Evolutionary conservation across 2,329 filamentous ascomycete genomes (phyloP).

Genomic region (Ceratocystis papillata): DNA sequence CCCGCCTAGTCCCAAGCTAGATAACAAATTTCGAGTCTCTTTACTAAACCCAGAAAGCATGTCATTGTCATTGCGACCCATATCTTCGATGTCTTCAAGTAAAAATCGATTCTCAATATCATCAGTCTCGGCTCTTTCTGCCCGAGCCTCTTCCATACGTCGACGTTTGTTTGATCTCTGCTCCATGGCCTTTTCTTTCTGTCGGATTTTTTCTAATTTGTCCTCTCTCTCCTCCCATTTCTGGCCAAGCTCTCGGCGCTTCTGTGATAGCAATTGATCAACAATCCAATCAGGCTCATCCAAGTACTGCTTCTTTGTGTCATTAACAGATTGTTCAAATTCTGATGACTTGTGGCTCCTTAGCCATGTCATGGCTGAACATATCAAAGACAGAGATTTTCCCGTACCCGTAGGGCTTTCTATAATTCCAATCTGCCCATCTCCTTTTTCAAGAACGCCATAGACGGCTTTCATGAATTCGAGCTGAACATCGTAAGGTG

Average conservation of each 20-base stretch:
- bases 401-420: conserved; percentile 90
- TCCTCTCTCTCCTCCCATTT: conserved; percentile 63
- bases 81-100: conserved; percentile 57
- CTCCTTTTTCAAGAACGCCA: conserved; percentile 55
- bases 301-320: conserved; percentile 37
- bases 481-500: conserved; percentile 76
- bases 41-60: conserved; percentile 53
- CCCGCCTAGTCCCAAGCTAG: conserved; percentile 46
- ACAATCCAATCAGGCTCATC: conserved; percentile 79
- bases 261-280: conserved; percentile 61
- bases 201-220: conserved; percentile 54
- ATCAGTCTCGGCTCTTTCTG: conserved; percentile 27
- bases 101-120: conserved; percentile 60
- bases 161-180: conserved; percentile 40
- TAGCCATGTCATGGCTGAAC: conserved; percentile 82
- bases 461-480: conserved; percentile 82
- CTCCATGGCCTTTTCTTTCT: conserved; percentile 50
- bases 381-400: conserved; percentile 87
- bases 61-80: conserved; percentile 30
- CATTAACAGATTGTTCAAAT: conserved; percentile 45
- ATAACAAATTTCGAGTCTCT: conserved; percentile 64
- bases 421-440: conserved; percentile 74
- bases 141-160: conserved; percentile 33
- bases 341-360: conserved; percentile 59
- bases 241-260: conserved; percentile 53